Conservation (phyloP, 2,329 filamentous ascomycete genomes). For the Colletotrichum sp. region DNA sequence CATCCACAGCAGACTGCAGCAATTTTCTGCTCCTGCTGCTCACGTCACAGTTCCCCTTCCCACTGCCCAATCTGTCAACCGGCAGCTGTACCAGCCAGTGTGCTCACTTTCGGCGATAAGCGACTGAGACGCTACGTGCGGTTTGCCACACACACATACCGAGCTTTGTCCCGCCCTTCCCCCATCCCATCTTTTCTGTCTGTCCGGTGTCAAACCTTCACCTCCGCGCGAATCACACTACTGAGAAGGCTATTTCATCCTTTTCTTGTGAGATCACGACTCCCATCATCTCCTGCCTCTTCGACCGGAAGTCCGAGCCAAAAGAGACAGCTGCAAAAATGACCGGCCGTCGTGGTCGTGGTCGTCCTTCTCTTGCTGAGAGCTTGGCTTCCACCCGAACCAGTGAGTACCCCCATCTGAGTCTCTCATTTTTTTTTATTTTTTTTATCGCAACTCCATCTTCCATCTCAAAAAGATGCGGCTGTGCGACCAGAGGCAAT, state of each 20-base stretch:
- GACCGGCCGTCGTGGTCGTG: conserved; percentile 6
- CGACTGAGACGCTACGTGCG: not conserved
- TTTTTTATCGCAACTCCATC: not conserved
- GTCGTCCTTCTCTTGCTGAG: conserved; percentile 2
- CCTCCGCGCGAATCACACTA: not conserved
- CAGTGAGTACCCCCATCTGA: not conserved
- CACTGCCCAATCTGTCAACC: not conserved
- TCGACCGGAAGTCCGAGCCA: not conserved
- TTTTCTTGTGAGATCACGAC: not conserved
- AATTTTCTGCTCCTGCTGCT: not conserved
- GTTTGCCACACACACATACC: conserved; percentile 14
- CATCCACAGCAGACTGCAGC: not conserved
- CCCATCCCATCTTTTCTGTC: conserved; percentile 12
- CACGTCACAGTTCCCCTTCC: not conserved
- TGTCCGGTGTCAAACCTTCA: not conserved
- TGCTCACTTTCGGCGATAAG: conserved; percentile 9
- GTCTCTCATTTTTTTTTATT: no score
- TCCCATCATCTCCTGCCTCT: not conserved
- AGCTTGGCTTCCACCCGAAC: conserved; percentile 5
- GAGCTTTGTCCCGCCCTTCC: conserved; percentile 16
- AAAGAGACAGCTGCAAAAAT: not conserved
- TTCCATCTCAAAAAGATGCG: not conserved
- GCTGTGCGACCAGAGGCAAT: not conserved
- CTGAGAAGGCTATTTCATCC: not conserved
- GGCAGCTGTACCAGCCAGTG: not conserved